phyloP scores from a whole-genome alignment of 495 filamentous ascomycete genomes.

The Aspergillus olivimuriae region DNA sequence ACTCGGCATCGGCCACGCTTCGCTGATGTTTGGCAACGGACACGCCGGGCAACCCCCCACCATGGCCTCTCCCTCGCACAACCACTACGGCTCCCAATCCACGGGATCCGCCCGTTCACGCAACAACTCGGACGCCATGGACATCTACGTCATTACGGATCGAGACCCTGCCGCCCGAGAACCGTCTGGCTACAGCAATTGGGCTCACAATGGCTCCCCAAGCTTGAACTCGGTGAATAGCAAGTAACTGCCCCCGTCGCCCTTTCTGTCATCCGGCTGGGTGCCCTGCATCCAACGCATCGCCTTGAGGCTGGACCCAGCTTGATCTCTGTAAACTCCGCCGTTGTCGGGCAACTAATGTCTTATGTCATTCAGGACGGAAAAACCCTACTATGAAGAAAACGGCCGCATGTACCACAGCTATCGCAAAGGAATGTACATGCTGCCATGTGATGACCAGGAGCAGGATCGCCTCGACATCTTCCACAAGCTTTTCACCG shows the following conservation, averaged over 20 bases:
- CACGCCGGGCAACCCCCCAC: constrained; percentile 12
- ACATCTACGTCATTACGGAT: constrained; percentile 35
- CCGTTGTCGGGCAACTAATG: constrained; percentile 15
- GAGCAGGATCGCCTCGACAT: constrained; percentile 76
- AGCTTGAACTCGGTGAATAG: constrained; percentile 16
- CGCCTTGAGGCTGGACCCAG: too few species aligned
- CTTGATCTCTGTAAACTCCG: too few species aligned
- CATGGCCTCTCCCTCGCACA: constrained; percentile 14
- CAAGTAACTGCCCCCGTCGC: constrained; percentile 28
- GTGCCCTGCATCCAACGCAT: background rate
- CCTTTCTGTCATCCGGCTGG: background rate
- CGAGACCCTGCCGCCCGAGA: constrained; percentile 22
- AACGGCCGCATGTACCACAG: constrained; percentile 46
- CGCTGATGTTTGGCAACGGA: constrained; percentile 13
- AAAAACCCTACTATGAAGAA: constrained; percentile 31
- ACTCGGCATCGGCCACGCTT: too few species aligned
- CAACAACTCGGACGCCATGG: constrained; percentile 40
- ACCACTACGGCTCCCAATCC: constrained; percentile 27
- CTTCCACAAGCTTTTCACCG: constrained; percentile 66
- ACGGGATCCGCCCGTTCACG: constrained; percentile 25
- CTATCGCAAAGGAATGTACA: constrained; percentile 43
- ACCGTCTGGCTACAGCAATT: constrained; percentile 15
- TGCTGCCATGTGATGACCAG: constrained; percentile 48
- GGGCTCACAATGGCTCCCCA: constrained; percentile 29
- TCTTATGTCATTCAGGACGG: constrained; percentile 12